Conservation (phyloP, 345 rosid genomes). For the Diplotaxis tenuifolia region DNA sequence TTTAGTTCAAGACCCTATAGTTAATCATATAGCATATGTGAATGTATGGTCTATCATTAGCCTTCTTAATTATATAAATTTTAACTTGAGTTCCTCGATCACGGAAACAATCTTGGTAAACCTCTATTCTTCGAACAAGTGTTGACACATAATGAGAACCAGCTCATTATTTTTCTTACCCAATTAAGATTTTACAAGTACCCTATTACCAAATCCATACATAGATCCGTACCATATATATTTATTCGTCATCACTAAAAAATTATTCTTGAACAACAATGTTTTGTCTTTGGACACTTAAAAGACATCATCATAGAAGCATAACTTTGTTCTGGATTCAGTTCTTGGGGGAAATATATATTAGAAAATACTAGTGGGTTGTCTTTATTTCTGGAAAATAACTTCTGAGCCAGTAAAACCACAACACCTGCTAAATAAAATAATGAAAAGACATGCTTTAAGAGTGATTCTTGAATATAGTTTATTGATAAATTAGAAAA, state of each 20-base stretch:
- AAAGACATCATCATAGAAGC: constrained; percentile 30
- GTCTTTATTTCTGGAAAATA: constrained; percentile 23
- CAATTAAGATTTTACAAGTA: constrained; percentile 36
- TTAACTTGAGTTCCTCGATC: constrained; percentile 26
- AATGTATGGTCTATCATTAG: constrained; percentile 8
- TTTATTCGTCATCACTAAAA: constrained; percentile 30
- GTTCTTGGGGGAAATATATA: constrained; percentile 9
- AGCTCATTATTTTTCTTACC: constrained; percentile 36
- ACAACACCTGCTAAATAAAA: constrained; percentile 29
- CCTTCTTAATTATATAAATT: not conserved
- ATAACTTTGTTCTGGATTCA: constrained; percentile 24
- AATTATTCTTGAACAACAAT: constrained; percentile 33
- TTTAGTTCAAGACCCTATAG: constrained; percentile 17
- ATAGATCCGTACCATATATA: constrained; percentile 35
- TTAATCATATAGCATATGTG: constrained; percentile 21
- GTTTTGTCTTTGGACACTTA: constrained; percentile 30
- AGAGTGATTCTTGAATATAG: constrained; percentile 13
- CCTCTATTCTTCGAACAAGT: constrained; percentile 29
- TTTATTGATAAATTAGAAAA: not conserved
- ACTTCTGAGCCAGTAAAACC: constrained; percentile 17
- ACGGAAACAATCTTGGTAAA: constrained; percentile 35
- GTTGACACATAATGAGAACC: constrained; percentile 31
- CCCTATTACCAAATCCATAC: constrained; percentile 34
- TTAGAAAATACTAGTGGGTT: constrained; percentile 27
- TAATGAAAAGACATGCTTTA: constrained; percentile 27